Base-by-base conservation (phyloP, 192 early-diverging fungal genomes). In the Dissophora globulifera region DNA sequence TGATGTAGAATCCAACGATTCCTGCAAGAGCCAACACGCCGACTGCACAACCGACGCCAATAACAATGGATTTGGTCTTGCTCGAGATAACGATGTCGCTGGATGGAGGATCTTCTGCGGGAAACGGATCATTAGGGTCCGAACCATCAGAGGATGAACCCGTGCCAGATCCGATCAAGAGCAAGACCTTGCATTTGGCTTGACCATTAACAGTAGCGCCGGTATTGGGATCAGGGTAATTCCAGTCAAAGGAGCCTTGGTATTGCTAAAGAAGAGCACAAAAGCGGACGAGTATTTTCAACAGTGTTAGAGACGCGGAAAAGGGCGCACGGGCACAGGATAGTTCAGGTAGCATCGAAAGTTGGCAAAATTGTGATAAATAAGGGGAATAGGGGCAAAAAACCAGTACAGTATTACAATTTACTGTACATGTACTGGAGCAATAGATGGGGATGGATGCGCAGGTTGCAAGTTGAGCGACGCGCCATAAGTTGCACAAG, bases 1-100 rank as follows among this genome's bases (percentile, higher is more conserved):
- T 76, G 5, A 46, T 25, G 43, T 76, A 76, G 23, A 76, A 76
- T 1, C 63, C 72, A 20, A 76, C 47, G 17, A 76, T 42, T 12
- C 72, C 72, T 6, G 72, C 62, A 15, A 76, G 17, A 19, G 67
- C 58, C 29, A 76, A 49, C 4, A 16, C 51, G 3, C 63, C 63
- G 10, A 76, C 57, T 8, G 72, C 72, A 57, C 63, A 67, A 11
- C 72, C 72, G 6, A 76, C 72, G 0, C 72, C 72, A 38, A 76
- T 76, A 4, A 76, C 42, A 19, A 76, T 76, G 1, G 22, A 32
- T 32, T 76, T 76, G 8, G 63, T 76, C 62, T 60, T 64, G 11
- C 60, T 58, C 4, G 72, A 49, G 8, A 76, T 47, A 2, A 56
- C 58, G 13, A 76, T 51, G 12, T 32, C 20, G 15, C 35, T 25